These are phyloP conservation scores for Picea abies DNA, from an alignment of 83 land plant species.

Conservation along the genomic window DNA sequence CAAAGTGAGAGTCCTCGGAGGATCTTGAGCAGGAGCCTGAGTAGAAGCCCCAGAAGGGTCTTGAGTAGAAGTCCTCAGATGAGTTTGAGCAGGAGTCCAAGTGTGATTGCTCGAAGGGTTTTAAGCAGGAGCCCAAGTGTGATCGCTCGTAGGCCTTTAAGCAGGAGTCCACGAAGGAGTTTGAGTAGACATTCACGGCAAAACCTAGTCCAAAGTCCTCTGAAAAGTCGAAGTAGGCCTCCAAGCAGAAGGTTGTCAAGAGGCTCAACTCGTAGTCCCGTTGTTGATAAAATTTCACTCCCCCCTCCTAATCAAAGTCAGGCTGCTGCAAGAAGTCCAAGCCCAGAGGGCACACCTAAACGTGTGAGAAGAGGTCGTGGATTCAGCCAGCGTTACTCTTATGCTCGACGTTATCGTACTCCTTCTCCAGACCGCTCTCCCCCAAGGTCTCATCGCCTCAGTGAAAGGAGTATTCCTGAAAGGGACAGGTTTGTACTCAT, in stretches of 20 bases:
- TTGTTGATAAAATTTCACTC: constrained; percentile 36
- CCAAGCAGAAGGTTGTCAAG: constrained; percentile 49
- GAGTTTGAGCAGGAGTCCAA: constrained; percentile 67
- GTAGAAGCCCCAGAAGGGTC: constrained; percentile 61
- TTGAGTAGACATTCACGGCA: constrained; percentile 24
- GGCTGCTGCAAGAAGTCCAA: constrained; percentile 61
- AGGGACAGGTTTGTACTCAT: constrained; percentile 33
- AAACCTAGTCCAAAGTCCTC: constrained; percentile 13
- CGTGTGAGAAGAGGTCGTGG: constrained; percentile 93
- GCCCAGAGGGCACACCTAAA: constrained; percentile 85
- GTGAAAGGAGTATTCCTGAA: constrained; percentile 65
- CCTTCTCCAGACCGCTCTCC: constrained; percentile 92
- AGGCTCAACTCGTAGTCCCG: constrained; percentile 45
- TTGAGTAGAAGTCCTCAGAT: constrained; percentile 59
- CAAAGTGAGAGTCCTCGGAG: constrained; percentile 45
- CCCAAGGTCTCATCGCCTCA: constrained; percentile 66
- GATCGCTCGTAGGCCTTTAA: not conserved
- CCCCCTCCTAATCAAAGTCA: constrained; percentile 46
- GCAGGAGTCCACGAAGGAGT: constrained; percentile 26
- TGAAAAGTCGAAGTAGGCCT: constrained; percentile 29
- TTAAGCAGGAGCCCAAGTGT: constrained; percentile 6
- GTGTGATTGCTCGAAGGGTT: constrained; percentile 44
- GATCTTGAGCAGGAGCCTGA: constrained; percentile 24
- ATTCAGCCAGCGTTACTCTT: constrained; percentile 85
- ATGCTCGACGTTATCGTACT: constrained; percentile 88